phyloP scores from a whole-genome alignment of 2,329 filamentous ascomycete genomes.

The Aspergillus intermedius region DNA sequence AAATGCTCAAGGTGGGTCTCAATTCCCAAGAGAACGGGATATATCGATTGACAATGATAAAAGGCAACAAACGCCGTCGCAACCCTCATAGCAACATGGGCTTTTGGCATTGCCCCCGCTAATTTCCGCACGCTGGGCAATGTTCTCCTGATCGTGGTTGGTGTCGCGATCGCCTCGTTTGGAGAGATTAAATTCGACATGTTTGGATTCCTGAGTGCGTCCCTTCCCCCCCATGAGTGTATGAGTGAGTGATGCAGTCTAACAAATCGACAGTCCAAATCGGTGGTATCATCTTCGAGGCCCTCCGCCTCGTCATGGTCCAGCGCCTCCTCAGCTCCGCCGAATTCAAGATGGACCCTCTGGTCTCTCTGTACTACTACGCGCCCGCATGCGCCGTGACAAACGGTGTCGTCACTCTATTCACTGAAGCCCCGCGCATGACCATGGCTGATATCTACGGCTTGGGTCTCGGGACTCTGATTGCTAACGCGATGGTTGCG shows the following conservation, averaged over 20 bases:
- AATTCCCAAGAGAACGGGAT: conserved; percentile 15
- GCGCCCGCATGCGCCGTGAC: conserved; percentile 76
- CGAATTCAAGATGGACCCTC: conserved; percentile 81
- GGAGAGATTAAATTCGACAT: conserved; percentile 86
- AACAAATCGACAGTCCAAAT: conserved; percentile 50
- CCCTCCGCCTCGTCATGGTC: conserved; percentile 76
- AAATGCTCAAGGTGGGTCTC: conserved; percentile 83
- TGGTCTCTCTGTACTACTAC: conserved; percentile 86
- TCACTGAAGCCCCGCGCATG: conserved; percentile 63
- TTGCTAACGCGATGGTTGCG: conserved; percentile 68
- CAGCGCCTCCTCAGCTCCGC: conserved; percentile 70
- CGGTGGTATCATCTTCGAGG: conserved; percentile 72
- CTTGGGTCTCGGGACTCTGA: conserved; percentile 59
- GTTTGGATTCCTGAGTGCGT: conserved; percentile 47
- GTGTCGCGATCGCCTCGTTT: conserved; percentile 88
- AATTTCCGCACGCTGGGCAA: conserved; percentile 85
- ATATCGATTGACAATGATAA: conserved; percentile 3
- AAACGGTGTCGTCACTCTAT: conserved; percentile 65
- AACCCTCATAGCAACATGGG: conserved; percentile 84
- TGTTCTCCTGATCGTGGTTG: conserved; percentile 87
- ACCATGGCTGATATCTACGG: conserved; percentile 59
- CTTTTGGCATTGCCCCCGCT: conserved; percentile 73
- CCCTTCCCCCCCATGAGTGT: no score
- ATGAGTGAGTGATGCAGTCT: no score
- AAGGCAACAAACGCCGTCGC: conserved; percentile 91